phyloP scores from a whole-genome alignment of 257 asterid genomes.

The Przewalskia tangutica region DNA sequence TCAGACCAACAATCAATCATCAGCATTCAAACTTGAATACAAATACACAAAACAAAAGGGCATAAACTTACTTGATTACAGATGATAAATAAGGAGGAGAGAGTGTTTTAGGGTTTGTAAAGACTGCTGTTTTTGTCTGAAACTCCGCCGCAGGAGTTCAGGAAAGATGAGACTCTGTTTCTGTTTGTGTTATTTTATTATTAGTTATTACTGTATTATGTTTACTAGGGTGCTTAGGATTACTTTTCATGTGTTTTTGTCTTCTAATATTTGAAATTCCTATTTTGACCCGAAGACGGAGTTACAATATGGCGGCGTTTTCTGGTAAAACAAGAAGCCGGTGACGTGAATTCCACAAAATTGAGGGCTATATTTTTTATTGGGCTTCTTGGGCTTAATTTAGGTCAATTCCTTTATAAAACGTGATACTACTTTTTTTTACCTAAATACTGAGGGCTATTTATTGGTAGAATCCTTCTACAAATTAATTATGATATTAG shows the following conservation, averaged over 20 bases:
- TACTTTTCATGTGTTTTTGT: constrained; percentile 5
- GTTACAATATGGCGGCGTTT: background rate
- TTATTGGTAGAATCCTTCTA: too few species aligned
- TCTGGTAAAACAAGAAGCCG: background rate
- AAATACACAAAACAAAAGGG: background rate
- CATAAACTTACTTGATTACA: constrained; percentile 7
- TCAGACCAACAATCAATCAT: background rate
- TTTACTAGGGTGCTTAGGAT: constrained; percentile 6
- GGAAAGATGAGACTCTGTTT: constrained; percentile 6
- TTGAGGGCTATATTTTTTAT: background rate
- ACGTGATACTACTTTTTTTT: too few species aligned
- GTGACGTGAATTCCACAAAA: background rate
- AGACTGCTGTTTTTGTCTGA: constrained; percentile 16
- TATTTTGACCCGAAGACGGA: background rate
- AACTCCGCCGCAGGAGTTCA: constrained; percentile 44
- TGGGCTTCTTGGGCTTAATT: constrained; percentile 4
- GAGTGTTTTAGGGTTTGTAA: background rate
- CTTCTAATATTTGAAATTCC: constrained; percentile 5
- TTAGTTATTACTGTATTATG: background rate
- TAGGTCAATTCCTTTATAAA: background rate
- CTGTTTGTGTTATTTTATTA: background rate
- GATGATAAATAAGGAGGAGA: constrained; percentile 7
- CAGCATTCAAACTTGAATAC: background rate
- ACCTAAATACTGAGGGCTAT: too few species aligned
- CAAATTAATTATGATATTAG: too few species aligned